Percentiles rank a stretch among this genome's conserved stretches.
These are phyloP conservation scores for Ogataea nitratoaversa DNA, from an alignment of 805 yeast genomes.

Conservation along the genomic window DNA sequence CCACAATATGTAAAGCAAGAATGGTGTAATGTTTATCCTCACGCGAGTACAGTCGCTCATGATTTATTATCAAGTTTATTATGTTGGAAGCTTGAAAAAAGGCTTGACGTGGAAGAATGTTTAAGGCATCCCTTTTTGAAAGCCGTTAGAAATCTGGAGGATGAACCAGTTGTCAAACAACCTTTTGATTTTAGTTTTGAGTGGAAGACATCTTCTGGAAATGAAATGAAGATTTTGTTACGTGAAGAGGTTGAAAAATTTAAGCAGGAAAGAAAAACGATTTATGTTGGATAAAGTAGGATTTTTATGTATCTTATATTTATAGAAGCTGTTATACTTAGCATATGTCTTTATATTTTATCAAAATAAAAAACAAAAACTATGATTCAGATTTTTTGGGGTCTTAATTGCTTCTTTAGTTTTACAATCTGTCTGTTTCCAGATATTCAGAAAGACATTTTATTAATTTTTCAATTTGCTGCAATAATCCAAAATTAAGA, in stretches of 20 bases:
- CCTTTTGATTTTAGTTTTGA: conserved; percentile 72
- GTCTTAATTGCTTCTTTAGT: too few species aligned
- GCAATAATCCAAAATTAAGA: too few species aligned
- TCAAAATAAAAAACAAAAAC: too few species aligned
- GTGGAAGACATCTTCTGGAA: conserved; percentile 31
- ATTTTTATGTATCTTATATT: too few species aligned
- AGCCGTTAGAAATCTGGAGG: conserved; percentile 47
- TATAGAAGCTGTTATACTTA: too few species aligned
- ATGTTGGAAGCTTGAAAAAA: conserved; percentile 56
- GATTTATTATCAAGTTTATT: conserved; percentile 52
- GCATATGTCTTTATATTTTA: too few species aligned
- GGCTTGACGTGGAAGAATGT: conserved; percentile 55
- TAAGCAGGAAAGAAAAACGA: conserved; percentile 30
- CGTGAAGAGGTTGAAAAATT: conserved; percentile 51
- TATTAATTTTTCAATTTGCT: too few species aligned
- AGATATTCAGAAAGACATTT: too few species aligned
- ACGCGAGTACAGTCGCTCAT: conserved; percentile 48
- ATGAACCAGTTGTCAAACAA: conserved; percentile 50
- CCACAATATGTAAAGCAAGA: conserved; percentile 37
- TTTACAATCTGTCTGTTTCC: too few species aligned
- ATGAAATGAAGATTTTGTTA: conserved; percentile 44
- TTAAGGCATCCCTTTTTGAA: conserved; percentile 54
- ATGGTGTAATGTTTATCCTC: conserved; percentile 61
- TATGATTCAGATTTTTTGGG: too few species aligned
- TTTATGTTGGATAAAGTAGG: conserved; percentile 8